phyloP scores from a whole-genome alignment of 495 filamentous ascomycete species.

The Tuber brumale region DNA sequence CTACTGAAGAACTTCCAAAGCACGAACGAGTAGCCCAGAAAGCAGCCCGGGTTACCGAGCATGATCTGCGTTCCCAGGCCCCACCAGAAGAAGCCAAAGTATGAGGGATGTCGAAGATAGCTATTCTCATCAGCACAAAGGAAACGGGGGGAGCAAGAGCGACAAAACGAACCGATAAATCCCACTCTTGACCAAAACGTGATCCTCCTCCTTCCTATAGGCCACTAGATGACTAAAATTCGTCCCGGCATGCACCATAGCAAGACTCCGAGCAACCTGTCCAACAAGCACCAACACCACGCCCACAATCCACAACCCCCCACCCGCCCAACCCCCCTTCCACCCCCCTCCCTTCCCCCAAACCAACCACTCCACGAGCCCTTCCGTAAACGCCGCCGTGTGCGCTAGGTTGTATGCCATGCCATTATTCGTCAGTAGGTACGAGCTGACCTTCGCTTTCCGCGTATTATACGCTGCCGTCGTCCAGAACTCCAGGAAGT shows the following conservation, averaged over 20 bases:
- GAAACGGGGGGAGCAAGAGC: not conserved
- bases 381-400: conserved; percentile 63
- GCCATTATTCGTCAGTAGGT: conserved; percentile 81
- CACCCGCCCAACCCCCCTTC: not conserved
- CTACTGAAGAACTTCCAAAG: conserved; percentile 76
- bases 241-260: conserved; percentile 81
- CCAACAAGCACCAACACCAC: conserved; percentile 60
- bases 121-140: conserved; percentile 48
- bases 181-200: conserved; percentile 72
- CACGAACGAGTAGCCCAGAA: conserved; percentile 63
- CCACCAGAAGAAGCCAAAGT: conserved; percentile 99
- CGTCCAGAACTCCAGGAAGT: conserved; percentile 91
- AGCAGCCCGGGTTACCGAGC: conserved; percentile 74
- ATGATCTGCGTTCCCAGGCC: conserved; percentile 87
- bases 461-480: conserved; percentile 77
- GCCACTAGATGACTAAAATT: conserved; percentile 91
- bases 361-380: conserved; percentile 53
- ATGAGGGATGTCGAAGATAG: conserved; percentile 72
- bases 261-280: conserved; percentile 63
- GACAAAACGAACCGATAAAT: conserved; percentile 45
- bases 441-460: conserved; percentile 61
- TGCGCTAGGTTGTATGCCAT: conserved; percentile 79
- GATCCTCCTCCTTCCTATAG: conserved; percentile 55
- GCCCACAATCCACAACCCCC: conserved; percentile 46
- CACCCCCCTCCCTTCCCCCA: conserved; percentile 48